Evolutionary conservation across 2,329 filamentous ascomycete species (phyloP), one percentile per base, ranked within the genome.

Genomic region (Monosporascus sp.): DNA sequence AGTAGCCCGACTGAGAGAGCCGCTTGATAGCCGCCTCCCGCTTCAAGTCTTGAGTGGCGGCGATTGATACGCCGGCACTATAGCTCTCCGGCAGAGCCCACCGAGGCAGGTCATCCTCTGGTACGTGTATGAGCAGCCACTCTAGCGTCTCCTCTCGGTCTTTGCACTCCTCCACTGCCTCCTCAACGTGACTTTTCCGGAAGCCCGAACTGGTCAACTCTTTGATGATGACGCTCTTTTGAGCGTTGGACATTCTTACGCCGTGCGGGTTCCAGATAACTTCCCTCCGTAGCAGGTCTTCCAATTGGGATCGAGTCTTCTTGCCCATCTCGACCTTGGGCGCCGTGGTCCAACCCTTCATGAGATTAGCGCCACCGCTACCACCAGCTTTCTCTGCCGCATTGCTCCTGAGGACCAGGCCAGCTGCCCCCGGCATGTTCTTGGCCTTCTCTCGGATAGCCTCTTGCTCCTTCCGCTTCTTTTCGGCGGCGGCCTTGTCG

Each of bases 61-160:
- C 93, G 58, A 99, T 86, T 45, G 87, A 90, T 25, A 97, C 86
- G 22, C 94, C 94, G 27, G 92, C 93, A 11, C 89, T 86, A 68
- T 99, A 99, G 56, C 86, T 89, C 71, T 95, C 92, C 0, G 94
- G 94, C 43, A 99, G 75, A 62, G 90, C 90, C 91, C 93, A 97
- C 7, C 82, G 77, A 1, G 94, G 94, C n/a, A 97, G 75, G 64
- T 97, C 94, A 67, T 99, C 94, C 67, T 99, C 94, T 1, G 94
- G 94, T 2, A 99, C 91, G 70, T 99, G 93, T 50, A 97, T 92
- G 48, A 99, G 80, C 17, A 99, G 79, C 94, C 94, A 99, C 69
- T 97, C 93, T 2, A 99, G 78, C 17, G 90, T 87, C 72, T 99
- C 94, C 67, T 97, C 92, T 31, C 88, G 81, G 67, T 96, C 91